These are phyloP conservation scores for Lachancea sp. DNA, from an alignment of 805 yeast species.

Conservation along the genomic window DNA sequence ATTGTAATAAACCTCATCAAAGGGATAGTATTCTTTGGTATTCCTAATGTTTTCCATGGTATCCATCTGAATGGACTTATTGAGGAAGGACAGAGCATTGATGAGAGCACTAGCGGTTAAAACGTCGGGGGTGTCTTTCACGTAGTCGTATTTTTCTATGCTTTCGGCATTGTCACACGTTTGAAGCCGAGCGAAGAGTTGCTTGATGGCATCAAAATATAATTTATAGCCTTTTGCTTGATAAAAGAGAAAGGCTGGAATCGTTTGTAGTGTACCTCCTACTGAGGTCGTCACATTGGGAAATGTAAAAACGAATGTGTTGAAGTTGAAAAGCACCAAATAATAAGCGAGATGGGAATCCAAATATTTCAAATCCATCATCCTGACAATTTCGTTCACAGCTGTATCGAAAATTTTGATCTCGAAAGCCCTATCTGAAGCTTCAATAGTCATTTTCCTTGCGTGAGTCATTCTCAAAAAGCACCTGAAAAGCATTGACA, in stretches of 20 bases:
- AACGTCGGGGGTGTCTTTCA: slow-evolving; percentile 35
- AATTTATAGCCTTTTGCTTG: slow-evolving; percentile 43
- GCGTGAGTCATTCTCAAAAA: slow-evolving; percentile 41
- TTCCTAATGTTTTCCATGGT: slow-evolving; percentile 26
- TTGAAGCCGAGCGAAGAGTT: slow-evolving; percentile 22
- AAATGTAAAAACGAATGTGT: slow-evolving; percentile 32
- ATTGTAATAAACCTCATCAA: slow-evolving; percentile 19
- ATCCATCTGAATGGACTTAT: slow-evolving; percentile 39
- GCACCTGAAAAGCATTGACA: slow-evolving; percentile 38
- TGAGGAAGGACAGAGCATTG: slow-evolving; percentile 39
- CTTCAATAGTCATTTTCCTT: slow-evolving; percentile 29
- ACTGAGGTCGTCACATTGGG: slow-evolving; percentile 26
- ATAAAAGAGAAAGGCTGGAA: slow-evolving; percentile 43
- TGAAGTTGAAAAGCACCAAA: slow-evolving; percentile 35
- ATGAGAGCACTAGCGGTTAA: slow-evolving; percentile 36
- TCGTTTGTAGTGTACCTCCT: slow-evolving; percentile 31
- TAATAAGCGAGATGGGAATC: slow-evolving; percentile 28
- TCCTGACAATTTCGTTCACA: slow-evolving; percentile 22
- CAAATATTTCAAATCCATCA: slow-evolving; percentile 23
- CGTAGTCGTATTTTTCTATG: slow-evolving; percentile 33
- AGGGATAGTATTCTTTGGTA: slow-evolving; percentile 21
- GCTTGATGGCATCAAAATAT: slow-evolving; percentile 18
- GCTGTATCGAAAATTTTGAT: slow-evolving; percentile 37
- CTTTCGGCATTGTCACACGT: slow-evolving; percentile 22
- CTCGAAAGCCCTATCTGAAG: slow-evolving; percentile 35